phyloP scores from a whole-genome alignment of 495 filamentous ascomycete species.

The Pseudotulostoma volvatum region DNA sequence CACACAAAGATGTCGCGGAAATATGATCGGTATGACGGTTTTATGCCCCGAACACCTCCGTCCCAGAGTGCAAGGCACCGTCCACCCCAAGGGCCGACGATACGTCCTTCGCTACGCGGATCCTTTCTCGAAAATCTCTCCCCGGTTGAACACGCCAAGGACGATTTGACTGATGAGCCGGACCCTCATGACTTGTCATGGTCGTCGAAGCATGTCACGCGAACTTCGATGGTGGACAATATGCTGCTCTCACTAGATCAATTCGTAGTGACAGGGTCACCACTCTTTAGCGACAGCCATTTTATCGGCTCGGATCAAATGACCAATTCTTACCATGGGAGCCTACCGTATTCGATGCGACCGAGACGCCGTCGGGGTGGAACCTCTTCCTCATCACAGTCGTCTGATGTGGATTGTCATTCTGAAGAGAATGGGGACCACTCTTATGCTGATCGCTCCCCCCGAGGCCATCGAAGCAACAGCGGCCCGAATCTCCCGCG shows the following conservation, averaged over 20 bases:
- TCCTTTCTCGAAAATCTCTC: conserved; percentile 35
- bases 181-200: conserved; percentile 85
- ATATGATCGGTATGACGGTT: conserved; percentile 10
- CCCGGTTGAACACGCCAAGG: conserved; percentile 25
- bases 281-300: conserved; percentile 25
- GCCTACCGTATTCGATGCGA: conserved; percentile 11
- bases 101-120: conserved; percentile 28
- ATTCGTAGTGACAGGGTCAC: conserved; percentile 38
- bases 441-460: conserved; percentile 30
- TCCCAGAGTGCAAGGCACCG: conserved; percentile 18
- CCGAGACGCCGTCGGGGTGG: conserved; percentile 38
- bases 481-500: conserved; percentile 63
- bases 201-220: conserved; percentile 52
- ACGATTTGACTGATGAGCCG: conserved; percentile 33
- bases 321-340: conserved; percentile 8
- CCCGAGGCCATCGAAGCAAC: conserved; percentile 53
- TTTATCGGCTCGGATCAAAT: conserved; percentile 25
- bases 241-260: conserved; percentile 83
- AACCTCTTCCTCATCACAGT: conserved; percentile 50
- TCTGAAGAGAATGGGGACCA: conserved; percentile 50
- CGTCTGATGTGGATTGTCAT: conserved; percentile 55
- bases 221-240: conserved; percentile 81
- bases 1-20: conserved; percentile 21
- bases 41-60: conserved; percentile 31
- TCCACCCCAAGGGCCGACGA: conserved; percentile 14